Percentiles rank a stretch among this genome's conserved stretches.
phyloP scores from a whole-genome alignment of 306 rosid genomes.

The Prunus mume region DNA sequence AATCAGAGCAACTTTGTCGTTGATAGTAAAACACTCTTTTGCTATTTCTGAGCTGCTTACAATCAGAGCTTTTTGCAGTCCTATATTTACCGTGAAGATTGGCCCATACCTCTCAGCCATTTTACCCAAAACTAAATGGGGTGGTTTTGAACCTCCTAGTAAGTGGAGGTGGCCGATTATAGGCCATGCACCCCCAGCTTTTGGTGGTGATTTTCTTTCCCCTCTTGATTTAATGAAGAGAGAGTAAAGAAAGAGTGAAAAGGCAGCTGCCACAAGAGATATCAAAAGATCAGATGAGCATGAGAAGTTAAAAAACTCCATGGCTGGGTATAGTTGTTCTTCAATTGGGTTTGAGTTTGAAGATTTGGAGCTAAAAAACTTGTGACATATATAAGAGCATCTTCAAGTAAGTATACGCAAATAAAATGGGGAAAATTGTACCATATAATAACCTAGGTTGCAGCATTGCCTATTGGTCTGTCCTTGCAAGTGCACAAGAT shows the following conservation, averaged over 20 bases:
- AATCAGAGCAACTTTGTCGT: constrained; percentile 16
- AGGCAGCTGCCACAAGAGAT: background rate
- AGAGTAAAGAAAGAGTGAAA: background rate
- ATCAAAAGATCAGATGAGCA: background rate
- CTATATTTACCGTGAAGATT: constrained; percentile 17
- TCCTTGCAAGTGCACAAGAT: too few species aligned
- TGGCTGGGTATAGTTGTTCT: background rate
- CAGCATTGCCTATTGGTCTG: too few species aligned
- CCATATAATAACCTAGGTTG: too few species aligned
- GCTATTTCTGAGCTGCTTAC: constrained; percentile 20
- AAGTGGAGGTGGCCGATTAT: constrained; percentile 29
- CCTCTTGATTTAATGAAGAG: background rate
- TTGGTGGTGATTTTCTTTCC: constrained; percentile 2
- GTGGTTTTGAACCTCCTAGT: constrained; percentile 9
- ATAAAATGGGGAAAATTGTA: too few species aligned
- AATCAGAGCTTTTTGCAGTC: constrained; percentile 6
- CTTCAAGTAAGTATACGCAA: too few species aligned
- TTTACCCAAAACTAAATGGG: constrained; percentile 1
- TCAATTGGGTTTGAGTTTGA: background rate
- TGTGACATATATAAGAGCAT: too few species aligned
- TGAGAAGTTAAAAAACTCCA: background rate
- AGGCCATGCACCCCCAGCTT: constrained; percentile 12
- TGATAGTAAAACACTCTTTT: constrained; percentile 19
- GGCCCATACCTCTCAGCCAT: constrained; percentile 31
- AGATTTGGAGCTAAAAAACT: background rate